Percentiles rank a stretch among this genome's conserved stretches.
These are phyloP conservation scores for Fomitopsis serialis DNA, from an alignment of 768 basidiomycete species.

Conservation along the genomic window DNA sequence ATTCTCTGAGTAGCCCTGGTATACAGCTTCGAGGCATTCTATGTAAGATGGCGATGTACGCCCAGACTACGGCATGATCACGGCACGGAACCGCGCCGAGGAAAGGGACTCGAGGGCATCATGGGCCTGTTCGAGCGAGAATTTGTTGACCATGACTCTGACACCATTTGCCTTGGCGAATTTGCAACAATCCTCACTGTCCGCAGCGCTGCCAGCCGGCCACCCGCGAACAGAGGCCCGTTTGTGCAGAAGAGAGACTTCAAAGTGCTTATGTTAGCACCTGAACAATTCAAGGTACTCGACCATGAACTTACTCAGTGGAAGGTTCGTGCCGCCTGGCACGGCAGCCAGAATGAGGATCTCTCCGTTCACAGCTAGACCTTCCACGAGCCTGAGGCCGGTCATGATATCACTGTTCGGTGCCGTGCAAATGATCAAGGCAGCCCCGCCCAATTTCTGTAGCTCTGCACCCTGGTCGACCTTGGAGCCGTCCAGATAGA, in stretches of 20 bases:
- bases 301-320: slow-evolving; percentile 16
- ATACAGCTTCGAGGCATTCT: no score
- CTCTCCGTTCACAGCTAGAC: slow-evolving; percentile 16
- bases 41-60: no score
- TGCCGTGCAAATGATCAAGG: slow-evolving; percentile 30
- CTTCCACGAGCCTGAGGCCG: slow-evolving; percentile 13
- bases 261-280: not conserved
- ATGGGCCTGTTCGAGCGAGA: slow-evolving; percentile 18
- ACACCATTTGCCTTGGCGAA: slow-evolving; percentile 15
- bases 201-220: slow-evolving; percentile 14
- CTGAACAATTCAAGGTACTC: not conserved
- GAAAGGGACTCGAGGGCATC: slow-evolving; percentile 18
- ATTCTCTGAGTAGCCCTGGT: no score
- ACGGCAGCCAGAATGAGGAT: slow-evolving; percentile 15
- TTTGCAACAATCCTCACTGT: slow-evolving; percentile 15
- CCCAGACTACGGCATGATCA: slow-evolving; percentile 20
- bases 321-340: slow-evolving; percentile 11
- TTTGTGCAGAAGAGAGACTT: slow-evolving; percentile 10
- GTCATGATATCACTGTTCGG: slow-evolving; percentile 17
- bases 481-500: slow-evolving; percentile 29
- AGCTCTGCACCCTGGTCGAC: slow-evolving; percentile 25
- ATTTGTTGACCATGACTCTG: slow-evolving; percentile 17
- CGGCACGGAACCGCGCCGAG: slow-evolving; percentile 17
- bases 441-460: slow-evolving; percentile 33
- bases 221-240: slow-evolving; percentile 21